Conservation (phyloP, 208 protist genomes). For the Leishmania major region DNA sequence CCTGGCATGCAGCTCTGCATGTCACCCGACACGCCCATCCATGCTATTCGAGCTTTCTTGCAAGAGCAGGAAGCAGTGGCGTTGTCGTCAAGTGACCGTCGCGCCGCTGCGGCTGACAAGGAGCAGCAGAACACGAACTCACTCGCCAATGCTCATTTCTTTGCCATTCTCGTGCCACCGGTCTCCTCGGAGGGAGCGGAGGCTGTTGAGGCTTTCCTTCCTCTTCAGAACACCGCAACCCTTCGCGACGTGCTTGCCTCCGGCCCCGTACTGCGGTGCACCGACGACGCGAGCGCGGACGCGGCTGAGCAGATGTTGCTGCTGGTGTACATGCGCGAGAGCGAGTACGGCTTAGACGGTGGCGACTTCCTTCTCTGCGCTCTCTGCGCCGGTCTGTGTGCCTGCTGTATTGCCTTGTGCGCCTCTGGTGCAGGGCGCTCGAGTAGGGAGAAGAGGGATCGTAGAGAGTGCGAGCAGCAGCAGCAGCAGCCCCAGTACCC, state of each 20-base stretch:
- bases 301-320: slow-evolving; percentile 12
- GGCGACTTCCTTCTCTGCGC: slow-evolving; percentile 16
- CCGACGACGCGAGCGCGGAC: neutral
- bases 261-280: slow-evolving; percentile 7
- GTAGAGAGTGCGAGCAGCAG: slow-evolving; percentile 6
- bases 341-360: slow-evolving; percentile 16
- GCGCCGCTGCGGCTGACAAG: neutral
- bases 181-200: neutral
- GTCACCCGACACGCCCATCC: slow-evolving; percentile 24
- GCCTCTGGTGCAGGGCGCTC: slow-evolving; percentile 1
- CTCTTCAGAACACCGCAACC: slow-evolving; percentile 14
- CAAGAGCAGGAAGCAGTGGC: slow-evolving; percentile 10
- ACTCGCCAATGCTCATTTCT: slow-evolving; percentile 25
- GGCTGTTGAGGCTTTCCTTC: slow-evolving; percentile 7
- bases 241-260: slow-evolving; percentile 20
- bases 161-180: slow-evolving; percentile 13
- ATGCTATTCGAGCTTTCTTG: slow-evolving; percentile 21
- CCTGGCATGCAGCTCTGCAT: slow-evolving; percentile 20
- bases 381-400: slow-evolving; percentile 15
- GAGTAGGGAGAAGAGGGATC: neutral
- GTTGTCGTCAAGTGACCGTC: neutral
- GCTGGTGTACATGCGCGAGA: slow-evolving; percentile 24
- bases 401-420: slow-evolving; percentile 21
- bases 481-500: slow-evolving; percentile 2
- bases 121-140: neutral